phyloP scores from a whole-genome alignment of 2,329 filamentous ascomycete species.

The Ramichloridium luteum region DNA sequence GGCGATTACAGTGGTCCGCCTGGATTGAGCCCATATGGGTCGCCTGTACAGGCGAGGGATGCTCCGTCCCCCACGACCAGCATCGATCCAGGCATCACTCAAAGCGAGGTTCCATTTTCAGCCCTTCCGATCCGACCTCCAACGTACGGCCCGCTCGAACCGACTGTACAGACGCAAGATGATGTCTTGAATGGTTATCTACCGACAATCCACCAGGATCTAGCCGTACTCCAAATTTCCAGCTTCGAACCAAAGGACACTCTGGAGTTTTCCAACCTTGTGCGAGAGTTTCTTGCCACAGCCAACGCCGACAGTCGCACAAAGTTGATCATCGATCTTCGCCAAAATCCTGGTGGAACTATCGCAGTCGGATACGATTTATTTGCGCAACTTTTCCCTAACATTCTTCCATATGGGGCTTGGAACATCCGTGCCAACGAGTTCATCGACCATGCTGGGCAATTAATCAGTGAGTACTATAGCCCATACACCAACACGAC shows the following conservation, averaged over 20 bases:
- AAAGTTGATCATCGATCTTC: conserved; percentile 54
- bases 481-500: conserved; percentile 3
- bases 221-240: conserved; percentile 35
- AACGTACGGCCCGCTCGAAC: background rate
- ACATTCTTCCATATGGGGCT: conserved; percentile 32
- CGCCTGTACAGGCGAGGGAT: too few relatives aligned
- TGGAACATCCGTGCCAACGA: conserved; percentile 36
- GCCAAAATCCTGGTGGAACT: conserved; percentile 47
- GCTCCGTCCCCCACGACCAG: background rate
- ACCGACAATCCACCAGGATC: conserved; percentile 32
- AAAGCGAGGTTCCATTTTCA: background rate
- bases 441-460: conserved; percentile 25
- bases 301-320: conserved; percentile 39
- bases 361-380: conserved; percentile 30
- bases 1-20: too few relatives aligned
- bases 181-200: conserved; percentile 33
- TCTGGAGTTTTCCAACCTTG: conserved; percentile 27
- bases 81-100: background rate
- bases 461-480: conserved; percentile 15
- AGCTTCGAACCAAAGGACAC: conserved; percentile 25
- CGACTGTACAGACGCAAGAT: background rate
- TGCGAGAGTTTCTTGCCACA: conserved; percentile 35
- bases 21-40: too few relatives aligned
- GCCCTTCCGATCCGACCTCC: background rate
- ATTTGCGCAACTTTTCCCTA: conserved; percentile 45